Evolutionary conservation across 192 early-diverging fungal genomes (phyloP), one percentile per base, ranked within the genome.

Genomic region (Podila epicladia): DNA sequence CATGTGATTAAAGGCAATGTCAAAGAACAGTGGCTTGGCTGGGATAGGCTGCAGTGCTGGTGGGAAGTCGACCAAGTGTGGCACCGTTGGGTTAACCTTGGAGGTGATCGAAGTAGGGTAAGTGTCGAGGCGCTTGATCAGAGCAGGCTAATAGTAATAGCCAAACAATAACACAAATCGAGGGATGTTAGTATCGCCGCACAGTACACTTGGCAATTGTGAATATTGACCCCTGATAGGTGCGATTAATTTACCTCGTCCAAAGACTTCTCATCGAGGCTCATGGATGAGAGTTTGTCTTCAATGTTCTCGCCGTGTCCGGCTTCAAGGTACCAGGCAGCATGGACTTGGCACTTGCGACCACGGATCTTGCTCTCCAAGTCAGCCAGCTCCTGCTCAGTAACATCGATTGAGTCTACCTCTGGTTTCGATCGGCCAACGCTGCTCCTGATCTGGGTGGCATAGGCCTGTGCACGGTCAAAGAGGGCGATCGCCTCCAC

Each of bases 11-110:
- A 83, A 91, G 4, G 93, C 92, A 49, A 95, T 82, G 67, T 95
- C 94, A 86, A 94, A 94, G 69, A 94, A 93, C 45, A 95, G 68
- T 1, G 94, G 94, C 74, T 95, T 95, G 29, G 84, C 84, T 4
- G 92, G 86, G 53, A 93, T 88, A 24, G 92, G 86, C 55, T 85
- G 70, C 49, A 94, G 82, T 45, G 64, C 28, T 9, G 94, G 93
- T 12, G 93, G 92, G 62, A 94, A 90, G n/a, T 87, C 84, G 48
- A 92, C 83, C 41, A 95, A 74, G 67, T 88, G 83, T 24, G 91
- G 87, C 35, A 84, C 82, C 24, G 62, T 69, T 17, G 53, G 74
- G 19, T 74, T 87, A 75, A 62, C 79, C 72, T 65, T 71, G 35
- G 68, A 74, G 4, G 64, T 75, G 59, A 71, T 79, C 24, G 73